These are phyloP conservation scores for Trichothecium roseum DNA, from an alignment of 2,329 filamentous ascomycete species.

Conservation along the genomic window DNA sequence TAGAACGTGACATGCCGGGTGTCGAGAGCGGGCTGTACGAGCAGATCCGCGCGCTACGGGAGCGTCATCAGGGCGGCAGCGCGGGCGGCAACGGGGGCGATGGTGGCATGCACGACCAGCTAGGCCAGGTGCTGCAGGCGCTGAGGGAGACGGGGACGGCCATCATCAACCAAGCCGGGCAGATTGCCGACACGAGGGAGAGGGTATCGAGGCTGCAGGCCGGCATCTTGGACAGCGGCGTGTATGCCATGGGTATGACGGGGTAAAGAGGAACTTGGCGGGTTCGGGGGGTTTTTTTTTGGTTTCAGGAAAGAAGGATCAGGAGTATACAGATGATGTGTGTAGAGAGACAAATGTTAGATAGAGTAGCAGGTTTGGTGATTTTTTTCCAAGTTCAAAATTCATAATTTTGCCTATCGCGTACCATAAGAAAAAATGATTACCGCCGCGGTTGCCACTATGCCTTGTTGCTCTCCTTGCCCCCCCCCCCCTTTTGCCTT, in stretches of 20 bases:
- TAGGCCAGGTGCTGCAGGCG: constrained; percentile 25
- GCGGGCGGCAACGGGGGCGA: constrained; percentile 12
- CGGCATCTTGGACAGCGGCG: constrained; percentile 26
- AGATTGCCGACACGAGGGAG: constrained; percentile 32
- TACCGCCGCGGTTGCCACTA: no score
- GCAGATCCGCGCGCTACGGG: constrained; percentile 25
- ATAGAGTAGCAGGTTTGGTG: no score
- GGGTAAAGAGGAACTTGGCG: constrained; percentile 13
- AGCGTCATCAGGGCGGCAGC: constrained; percentile 10
- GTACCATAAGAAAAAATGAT: no score
- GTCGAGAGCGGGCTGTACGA: constrained; percentile 36
- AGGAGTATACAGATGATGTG: no score
- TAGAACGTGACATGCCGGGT: constrained; percentile 36
- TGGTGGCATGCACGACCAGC: constrained; percentile 23
- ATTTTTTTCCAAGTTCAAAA: no score
- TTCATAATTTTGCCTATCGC: no score
- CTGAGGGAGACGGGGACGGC: constrained; percentile 28
- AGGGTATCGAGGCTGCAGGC: constrained; percentile 28
- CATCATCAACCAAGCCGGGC: constrained; percentile 29
- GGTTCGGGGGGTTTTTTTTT: constrained; percentile 1
- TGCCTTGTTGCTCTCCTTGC: no score
- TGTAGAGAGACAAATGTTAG: no score
- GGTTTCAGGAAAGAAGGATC: constrained; percentile 4
- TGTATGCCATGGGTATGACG: constrained; percentile 22
- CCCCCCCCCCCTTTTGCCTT: no score